Conservation (phyloP, 441 rosid species). For the Gossypium davidsonii region DNA sequence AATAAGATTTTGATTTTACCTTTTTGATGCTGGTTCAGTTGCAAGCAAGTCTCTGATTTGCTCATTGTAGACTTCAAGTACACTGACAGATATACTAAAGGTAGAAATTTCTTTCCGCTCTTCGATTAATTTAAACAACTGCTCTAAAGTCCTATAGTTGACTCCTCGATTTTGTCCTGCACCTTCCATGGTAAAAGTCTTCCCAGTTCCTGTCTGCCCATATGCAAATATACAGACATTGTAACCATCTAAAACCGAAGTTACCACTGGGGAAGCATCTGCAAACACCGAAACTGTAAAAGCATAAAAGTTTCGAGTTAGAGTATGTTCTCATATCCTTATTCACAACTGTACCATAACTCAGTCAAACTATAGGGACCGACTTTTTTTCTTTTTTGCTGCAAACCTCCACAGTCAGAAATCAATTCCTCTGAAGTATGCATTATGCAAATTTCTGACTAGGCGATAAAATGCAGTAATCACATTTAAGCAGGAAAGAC, state of each 20-base stretch:
- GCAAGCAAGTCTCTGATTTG: conserved; percentile 84
- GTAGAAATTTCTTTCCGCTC: conserved; percentile 61
- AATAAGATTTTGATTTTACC: conserved; percentile 6
- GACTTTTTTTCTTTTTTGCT: not conserved
- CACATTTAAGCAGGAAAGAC: not conserved
- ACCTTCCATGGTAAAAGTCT: conserved; percentile 97
- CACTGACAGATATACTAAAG: conserved; percentile 68
- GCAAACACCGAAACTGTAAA: conserved; percentile 68
- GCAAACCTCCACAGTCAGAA: not conserved
- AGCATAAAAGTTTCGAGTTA: conserved; percentile 13
- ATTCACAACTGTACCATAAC: not conserved
- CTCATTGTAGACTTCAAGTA: conserved; percentile 91
- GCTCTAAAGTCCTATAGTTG: conserved; percentile 75
- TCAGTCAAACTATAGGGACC: not conserved
- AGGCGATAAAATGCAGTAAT: not conserved
- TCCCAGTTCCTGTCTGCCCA: conserved; percentile 96
- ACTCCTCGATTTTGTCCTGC: conserved; percentile 71
- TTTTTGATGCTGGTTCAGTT: conserved; percentile 41
- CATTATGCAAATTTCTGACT: not conserved
- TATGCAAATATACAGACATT: conserved; percentile 93
- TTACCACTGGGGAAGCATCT: conserved; percentile 72
- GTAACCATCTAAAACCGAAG: conserved; percentile 85
- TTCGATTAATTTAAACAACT: conserved; percentile 50
- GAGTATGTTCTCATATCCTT: not conserved
- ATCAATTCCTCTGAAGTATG: not conserved